Evolutionary conservation across 2,329 filamentous ascomycete species (phyloP), one percentile per base, ranked within the genome.

Genomic region (Elsinoe australis): DNA sequence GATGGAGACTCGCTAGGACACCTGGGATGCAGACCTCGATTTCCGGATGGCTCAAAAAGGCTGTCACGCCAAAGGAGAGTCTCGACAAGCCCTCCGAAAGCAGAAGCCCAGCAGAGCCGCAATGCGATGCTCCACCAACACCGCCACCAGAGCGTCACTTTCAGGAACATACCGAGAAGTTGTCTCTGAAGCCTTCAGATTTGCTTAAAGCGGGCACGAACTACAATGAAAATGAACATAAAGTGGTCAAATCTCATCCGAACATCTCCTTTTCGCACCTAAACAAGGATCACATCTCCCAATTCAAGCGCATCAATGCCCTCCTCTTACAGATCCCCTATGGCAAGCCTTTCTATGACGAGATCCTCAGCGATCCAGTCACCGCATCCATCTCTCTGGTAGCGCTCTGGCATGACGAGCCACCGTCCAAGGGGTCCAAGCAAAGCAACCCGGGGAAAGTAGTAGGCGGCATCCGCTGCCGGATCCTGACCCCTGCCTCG

Each of bases 311-410:
- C 14, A 72, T 82, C 22, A 80, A 75, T 44, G 67, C 71, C 47
- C 64, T 80, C 3, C 70, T 80, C 1, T 68, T 83, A 1, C 79
- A 79, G 5, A 75, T 82, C 49, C 71, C 75, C 47, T 83, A 83
- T 58, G 72, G 76, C 2, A 70, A 74, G 38, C 71, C 68, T 14
- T 82, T 82, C 68, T 83, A 78, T 66, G 72, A 70, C 15, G 75
- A 78, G 51, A 78, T 72, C 32, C 68, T 80, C 59, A 70, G 72
- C 2, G 76, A 81, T 49, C 67, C 71, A 2, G 60, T 73, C 35
- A 65, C 70, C 47, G 66, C 70, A 32, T 69, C 72, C 50, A 61
- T 82, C 47, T 79, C 79, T 6, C 70, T 79, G n/a, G 70, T 80
- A 34, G 78, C 77, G 3, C 57, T 79, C 38, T 81, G 79, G 67